These are phyloP conservation scores for Tetraselmis striata DNA, from an alignment of 139 green algal genomes.

Conservation along the genomic window DNA sequence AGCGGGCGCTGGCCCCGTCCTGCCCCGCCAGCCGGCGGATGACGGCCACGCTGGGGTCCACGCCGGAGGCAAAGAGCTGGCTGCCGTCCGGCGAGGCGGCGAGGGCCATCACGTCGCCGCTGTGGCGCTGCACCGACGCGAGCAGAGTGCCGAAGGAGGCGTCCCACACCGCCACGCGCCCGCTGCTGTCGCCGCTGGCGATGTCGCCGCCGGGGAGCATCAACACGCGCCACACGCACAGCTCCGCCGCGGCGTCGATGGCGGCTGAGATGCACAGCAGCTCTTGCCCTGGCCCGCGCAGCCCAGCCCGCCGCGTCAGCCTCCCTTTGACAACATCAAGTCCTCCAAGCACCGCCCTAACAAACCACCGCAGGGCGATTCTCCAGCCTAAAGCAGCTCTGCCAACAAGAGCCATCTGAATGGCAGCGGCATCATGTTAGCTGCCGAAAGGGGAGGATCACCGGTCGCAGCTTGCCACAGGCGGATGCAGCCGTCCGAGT, in stretches of 20 bases:
- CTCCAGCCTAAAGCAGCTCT: background rate
- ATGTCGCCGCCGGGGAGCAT: conserved; percentile 74
- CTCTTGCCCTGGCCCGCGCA: conserved; percentile 40
- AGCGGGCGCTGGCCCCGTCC: conserved; percentile 25
- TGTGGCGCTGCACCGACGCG: conserved; percentile 53
- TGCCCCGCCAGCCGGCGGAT: conserved; percentile 12
- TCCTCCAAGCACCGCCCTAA: no score
- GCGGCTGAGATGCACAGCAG: conserved; percentile 62
- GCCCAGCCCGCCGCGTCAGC: conserved; percentile 5
- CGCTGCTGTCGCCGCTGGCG: conserved; percentile 71
- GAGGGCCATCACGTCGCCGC: conserved; percentile 74
- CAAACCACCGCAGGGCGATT: no score
- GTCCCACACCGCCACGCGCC: conserved; percentile 81
- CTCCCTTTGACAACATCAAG: no score
- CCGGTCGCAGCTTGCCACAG: conserved; percentile 46
- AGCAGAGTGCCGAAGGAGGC: conserved; percentile 67
- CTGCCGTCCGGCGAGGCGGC: conserved; percentile 58
- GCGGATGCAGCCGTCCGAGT: conserved; percentile 63
- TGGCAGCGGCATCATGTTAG: background rate
- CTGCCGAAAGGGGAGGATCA: background rate
- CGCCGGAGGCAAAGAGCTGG: conserved; percentile 72
- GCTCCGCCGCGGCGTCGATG: conserved; percentile 9
- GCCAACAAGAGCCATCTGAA: conserved; percentile 4
- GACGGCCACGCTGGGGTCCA: conserved; percentile 60
- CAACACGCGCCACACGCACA: conserved; percentile 74